These are phyloP conservation scores for Erodium texanum DNA, from an alignment of 441 rosid species.

Conservation along the genomic window DNA sequence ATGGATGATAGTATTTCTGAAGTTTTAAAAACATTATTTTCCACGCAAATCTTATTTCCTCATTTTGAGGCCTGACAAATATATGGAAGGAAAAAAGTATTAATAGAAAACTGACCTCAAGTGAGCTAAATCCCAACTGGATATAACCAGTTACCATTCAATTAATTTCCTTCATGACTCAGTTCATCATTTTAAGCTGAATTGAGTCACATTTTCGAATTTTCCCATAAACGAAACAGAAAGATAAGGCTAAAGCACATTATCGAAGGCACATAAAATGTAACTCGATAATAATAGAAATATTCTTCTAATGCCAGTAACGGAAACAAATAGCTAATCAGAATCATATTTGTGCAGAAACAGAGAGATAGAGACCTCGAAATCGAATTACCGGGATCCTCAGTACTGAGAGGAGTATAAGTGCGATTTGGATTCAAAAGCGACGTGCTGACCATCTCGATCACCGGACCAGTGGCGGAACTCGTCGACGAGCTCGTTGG, in stretches of 20 bases:
- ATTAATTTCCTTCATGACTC: too few relatives aligned
- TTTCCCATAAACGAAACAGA: not conserved
- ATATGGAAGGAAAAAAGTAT: not conserved
- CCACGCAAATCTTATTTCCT: not conserved
- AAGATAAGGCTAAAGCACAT: not conserved
- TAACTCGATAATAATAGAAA: not conserved
- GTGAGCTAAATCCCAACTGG: not conserved
- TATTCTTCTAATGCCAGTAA: not conserved
- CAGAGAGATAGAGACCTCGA: constrained; percentile 40
- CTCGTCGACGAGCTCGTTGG: constrained; percentile 38
- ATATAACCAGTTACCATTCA: not conserved
- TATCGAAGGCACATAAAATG: not conserved
- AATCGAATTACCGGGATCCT: constrained; percentile 78
- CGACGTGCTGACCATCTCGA: constrained; percentile 37
- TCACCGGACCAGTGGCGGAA: constrained; percentile 49
- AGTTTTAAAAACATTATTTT: not conserved
- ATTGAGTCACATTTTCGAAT: not conserved
- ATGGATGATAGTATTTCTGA: not conserved
- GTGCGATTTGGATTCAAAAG: constrained; percentile 54
- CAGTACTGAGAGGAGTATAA: constrained; percentile 75
- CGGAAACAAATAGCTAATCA: not conserved
- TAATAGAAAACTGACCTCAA: not conserved
- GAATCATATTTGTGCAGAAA: not conserved
- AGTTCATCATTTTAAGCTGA: not conserved
- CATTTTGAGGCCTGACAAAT: not conserved